phyloP scores from a whole-genome alignment of 345 rosid species.

The Euclidium syriacum region DNA sequence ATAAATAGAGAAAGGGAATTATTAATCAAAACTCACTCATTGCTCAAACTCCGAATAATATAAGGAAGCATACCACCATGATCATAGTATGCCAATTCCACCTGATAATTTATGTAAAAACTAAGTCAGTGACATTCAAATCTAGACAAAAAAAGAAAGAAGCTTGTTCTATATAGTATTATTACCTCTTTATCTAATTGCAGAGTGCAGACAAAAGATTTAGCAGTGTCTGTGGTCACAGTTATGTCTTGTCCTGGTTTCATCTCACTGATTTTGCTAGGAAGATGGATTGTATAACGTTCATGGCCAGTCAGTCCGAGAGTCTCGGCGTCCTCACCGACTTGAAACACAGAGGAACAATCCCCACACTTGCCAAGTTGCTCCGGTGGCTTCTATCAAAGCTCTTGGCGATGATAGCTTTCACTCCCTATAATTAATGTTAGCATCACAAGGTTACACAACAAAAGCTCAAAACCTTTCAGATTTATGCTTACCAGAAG shows the following conservation, averaged over 20 bases:
- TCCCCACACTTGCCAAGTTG: constrained; percentile 45
- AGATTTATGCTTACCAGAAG: no score
- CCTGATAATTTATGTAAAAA: constrained; percentile 27
- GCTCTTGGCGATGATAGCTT: constrained; percentile 49
- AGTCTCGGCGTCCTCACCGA: constrained; percentile 41
- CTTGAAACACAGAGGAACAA: constrained; percentile 46
- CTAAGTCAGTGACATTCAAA: background rate
- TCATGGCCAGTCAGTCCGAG: constrained; percentile 42
- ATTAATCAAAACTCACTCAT: background rate
- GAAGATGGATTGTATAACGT: constrained; percentile 43
- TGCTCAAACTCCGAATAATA: constrained; percentile 38
- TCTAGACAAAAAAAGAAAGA: no score
- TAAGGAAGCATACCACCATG: constrained; percentile 64
- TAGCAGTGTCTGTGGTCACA: constrained; percentile 44
- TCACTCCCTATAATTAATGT: constrained; percentile 37
- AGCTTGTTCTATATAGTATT: background rate
- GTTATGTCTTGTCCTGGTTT: constrained; percentile 58
- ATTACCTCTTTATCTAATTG: constrained; percentile 63
- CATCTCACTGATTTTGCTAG: constrained; percentile 41
- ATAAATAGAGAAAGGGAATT: no score
- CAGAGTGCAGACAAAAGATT: constrained; percentile 46
- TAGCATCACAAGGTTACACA: no score
- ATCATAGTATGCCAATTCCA: constrained; percentile 51
- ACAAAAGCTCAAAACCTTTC: no score
- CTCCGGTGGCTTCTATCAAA: constrained; percentile 46